phyloP scores from a whole-genome alignment of 2,329 filamentous ascomycete species.

The Escovopsis sp. region DNA sequence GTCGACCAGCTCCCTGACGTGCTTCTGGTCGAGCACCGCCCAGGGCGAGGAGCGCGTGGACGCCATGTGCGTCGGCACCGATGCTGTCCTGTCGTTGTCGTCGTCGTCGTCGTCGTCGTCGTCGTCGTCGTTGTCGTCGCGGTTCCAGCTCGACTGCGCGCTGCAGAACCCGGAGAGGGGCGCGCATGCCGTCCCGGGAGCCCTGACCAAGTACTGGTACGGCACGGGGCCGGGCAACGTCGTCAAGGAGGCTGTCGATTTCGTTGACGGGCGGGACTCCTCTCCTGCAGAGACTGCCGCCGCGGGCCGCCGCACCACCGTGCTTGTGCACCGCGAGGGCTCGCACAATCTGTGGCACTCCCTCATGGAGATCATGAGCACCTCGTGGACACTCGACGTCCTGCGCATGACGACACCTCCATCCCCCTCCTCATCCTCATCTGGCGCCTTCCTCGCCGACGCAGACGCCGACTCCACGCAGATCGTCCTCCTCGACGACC shows the following conservation, averaged over 20 bases:
- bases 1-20: conserved; percentile 10
- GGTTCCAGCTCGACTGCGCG: conserved; percentile 3
- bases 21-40: conserved; percentile 3
- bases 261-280: neutral
- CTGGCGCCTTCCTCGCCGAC: conserved; percentile 5
- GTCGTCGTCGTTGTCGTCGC: neutral
- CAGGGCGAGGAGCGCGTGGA: neutral
- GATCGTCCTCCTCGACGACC: conserved; percentile 21
- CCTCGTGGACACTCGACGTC: conserved; percentile 18
- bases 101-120: conserved; percentile 1
- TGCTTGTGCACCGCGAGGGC: conserved; percentile 21
- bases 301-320: neutral
- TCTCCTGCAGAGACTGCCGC: conserved; percentile 2
- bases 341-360: conserved; percentile 18
- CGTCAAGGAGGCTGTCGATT: conserved; percentile 8
- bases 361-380: conserved; percentile 19
- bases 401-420: conserved; percentile 15
- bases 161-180: neutral
- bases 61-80: conserved; percentile 3
- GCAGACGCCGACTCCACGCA: conserved; percentile 13
- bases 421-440: conserved; percentile 1
- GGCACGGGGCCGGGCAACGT: conserved; percentile 14
- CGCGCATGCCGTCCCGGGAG: neutral
- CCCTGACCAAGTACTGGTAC: conserved; percentile 15
- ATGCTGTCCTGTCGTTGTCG: conserved; percentile 1